Base-by-base conservation (phyloP, 2,329 filamentous ascomycete genomes). In the Calycina herbarum region DNA sequence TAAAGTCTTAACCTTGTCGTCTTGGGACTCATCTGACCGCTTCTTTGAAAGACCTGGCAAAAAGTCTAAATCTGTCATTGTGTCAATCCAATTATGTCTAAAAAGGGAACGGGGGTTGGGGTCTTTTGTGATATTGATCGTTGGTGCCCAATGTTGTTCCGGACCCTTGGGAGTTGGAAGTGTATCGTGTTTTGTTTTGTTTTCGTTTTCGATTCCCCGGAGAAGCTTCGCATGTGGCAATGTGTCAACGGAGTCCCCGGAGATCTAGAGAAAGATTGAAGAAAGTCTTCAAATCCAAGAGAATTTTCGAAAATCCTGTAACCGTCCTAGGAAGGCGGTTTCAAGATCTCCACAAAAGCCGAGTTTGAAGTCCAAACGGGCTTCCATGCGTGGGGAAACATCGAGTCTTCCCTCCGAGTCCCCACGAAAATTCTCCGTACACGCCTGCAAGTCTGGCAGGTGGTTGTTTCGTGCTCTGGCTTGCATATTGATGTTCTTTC, bases 371-470 rank as follows among this genome's bases (percentile, higher is more conserved):
- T 45, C 42, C 42, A 45, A 45, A 51, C n/a, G 45, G n/a, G 45
- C 45, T 27, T 51, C n/a, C 45, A 48, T 24, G 8, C 45, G 45
- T 38, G 35, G 35, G 45, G 20, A 27, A 27, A 20, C 7, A 8
- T 51, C 11, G n/a, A 24, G 13, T 24, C n/a, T 51, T 10, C 20
- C 5, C n/a, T 24, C 45, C 45, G 45, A 51, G 6, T 51, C 45
- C 45, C 45, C 45, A 51, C 45, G 45, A 13, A 51, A 51, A 51
- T 51, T 51, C 45, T 24, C 45, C 45, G 45, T 27, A 27, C 8
- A 24, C 5, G 45, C 45, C 45, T 51, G 45, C 45, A 51, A 51
- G 45, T 51, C n/a, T 24, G 45, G 45, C 45, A 51, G n/a, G 45
- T 20, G 45, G 45, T 51, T 13, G 45, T 27, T 51, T 51, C 45